Conservation (phyloP, 768 basidiomycete species). For the Mycena galopus region DNA sequence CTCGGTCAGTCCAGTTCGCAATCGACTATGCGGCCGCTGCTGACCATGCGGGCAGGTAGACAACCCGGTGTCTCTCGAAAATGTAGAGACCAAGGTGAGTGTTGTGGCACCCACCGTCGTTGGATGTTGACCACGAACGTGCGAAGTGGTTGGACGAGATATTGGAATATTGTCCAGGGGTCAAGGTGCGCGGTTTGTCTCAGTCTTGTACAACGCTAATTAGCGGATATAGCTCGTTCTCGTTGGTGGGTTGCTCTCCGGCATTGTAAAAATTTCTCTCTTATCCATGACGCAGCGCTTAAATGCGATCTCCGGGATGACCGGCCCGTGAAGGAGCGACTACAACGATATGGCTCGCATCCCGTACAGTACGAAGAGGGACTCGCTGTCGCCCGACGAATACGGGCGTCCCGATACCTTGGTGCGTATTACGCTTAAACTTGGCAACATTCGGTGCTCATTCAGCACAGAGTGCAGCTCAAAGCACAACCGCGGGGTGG, state of each 20-base stretch:
- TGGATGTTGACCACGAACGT: slow-evolving; percentile 8
- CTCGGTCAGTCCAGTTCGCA: slow-evolving; percentile 67
- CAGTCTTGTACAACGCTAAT: slow-evolving; percentile 23
- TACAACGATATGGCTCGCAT: slow-evolving; percentile 76
- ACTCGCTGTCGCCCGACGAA: slow-evolving; percentile 86
- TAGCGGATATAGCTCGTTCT: slow-evolving; percentile 80
- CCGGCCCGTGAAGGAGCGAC: slow-evolving; percentile 72
- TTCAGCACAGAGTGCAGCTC: slow-evolving; percentile 88
- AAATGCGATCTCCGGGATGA: slow-evolving; percentile 98
- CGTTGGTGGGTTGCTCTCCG: slow-evolving; percentile 72
- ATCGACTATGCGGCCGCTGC: slow-evolving; percentile 28
- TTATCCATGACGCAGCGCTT: slow-evolving; percentile 66
- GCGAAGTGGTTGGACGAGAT: slow-evolving; percentile 93
- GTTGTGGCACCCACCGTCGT: neutral
- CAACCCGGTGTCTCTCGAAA: slow-evolving; percentile 94
- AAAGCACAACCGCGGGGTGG: slow-evolving; percentile 95
- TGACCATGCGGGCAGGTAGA: slow-evolving; percentile 71
- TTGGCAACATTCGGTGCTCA: neutral
- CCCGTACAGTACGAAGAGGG: slow-evolving; percentile 95
- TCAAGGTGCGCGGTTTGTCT: slow-evolving; percentile 72
- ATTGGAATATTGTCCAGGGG: slow-evolving; percentile 92
- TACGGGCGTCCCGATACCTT: slow-evolving; percentile 93
- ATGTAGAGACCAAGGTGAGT: slow-evolving; percentile 90
- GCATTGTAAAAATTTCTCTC: slow-evolving; percentile 22
- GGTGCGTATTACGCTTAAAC: slow-evolving; percentile 52